Base-by-base conservation (phyloP, 2,329 filamentous ascomycete genomes). In the Nemania diffusa region DNA sequence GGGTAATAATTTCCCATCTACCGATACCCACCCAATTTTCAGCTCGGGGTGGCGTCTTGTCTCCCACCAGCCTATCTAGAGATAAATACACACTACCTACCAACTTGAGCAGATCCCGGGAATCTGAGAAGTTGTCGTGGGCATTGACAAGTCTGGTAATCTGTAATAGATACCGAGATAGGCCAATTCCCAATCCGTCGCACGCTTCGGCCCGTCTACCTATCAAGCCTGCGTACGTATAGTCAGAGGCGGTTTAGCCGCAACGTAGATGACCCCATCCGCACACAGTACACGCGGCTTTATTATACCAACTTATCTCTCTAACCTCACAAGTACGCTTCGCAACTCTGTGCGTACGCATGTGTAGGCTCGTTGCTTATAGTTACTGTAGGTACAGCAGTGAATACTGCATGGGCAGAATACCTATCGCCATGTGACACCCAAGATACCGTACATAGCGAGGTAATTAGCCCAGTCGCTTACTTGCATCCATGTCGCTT, bases 131-230 rank as follows among this genome's bases (percentile, higher is more conserved):
- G 40, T 20, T 44, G 37, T 40, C 40, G n/a, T 20, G 40, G 40
- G 17, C 17, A 44, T 22, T 44, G 40, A 20, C 40, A 44, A 20
- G 40, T 5, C n/a, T 6, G 40, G 40, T 44, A n/a, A 4, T n/a
- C 37, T 40, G 37, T 17, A 40, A 44, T 20, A 17, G 40, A 44
- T 40, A 40, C 11, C 11, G 5, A 44, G 40, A 44, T 44, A 44
- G 32, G n/a, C n/a, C 37, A 51, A 22, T 42, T 53, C 29, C 50
- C 48, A 53, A 55, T 40, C 24, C 13, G 37, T 59, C 26, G 24
- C 53, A 53, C 60, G 60, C 65, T 67, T 67, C 65, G 65, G 65
- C 50, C 65, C 65, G 65, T 63, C 56, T 57, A 56, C 55, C 29
- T 57, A 64, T 60, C 59, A 26, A 60, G 53, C n/a, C n/a, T n/a